A percentile compares a stretch with the other conserved stretches of the same genome.
These are phyloP conservation scores for Protea cynaroides DNA, from an alignment of 164 flowering plant genomes.

Conservation along the genomic window DNA sequence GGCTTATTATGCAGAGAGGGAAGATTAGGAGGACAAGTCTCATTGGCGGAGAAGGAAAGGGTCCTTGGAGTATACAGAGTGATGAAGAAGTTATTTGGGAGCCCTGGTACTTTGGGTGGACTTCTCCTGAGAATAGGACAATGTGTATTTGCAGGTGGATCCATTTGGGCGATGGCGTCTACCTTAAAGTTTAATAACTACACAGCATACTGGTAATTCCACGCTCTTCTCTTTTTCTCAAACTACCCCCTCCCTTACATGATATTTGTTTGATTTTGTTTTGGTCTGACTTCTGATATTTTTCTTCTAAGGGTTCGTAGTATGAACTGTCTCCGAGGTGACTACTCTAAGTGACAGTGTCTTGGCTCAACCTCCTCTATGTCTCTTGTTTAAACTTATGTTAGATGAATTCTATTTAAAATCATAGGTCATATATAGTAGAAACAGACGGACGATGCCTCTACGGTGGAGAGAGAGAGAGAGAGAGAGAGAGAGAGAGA, in stretches of 20 bases:
- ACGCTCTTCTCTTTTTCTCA: too few species aligned
- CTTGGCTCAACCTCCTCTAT: too few species aligned
- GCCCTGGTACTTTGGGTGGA: conserved; percentile 73
- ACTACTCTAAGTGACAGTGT: too few species aligned
- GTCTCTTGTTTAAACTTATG: too few species aligned
- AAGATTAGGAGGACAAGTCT: neutral
- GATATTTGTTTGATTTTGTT: neutral
- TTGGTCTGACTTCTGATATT: neutral
- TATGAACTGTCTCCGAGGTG: neutral
- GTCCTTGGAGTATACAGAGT: conserved; percentile 8
- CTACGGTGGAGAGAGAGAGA: neutral
- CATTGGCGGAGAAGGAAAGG: neutral
- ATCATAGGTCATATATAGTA: too few species aligned
- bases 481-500: too few species aligned
- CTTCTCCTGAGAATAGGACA: conserved; percentile 62
- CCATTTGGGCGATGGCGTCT: conserved; percentile 65
- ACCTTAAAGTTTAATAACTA: conserved; percentile 46
- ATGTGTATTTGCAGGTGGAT: conserved; percentile 59
- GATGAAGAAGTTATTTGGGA: conserved; percentile 72
- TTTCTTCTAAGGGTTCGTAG: neutral
- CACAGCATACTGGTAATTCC: too few species aligned
- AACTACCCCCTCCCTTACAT: neutral
- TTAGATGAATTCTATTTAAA: too few species aligned
- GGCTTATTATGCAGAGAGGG: neutral
- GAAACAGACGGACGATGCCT: too few species aligned